A percentile compares a stretch with the other conserved stretches of the same genome.
phyloP scores from a whole-genome alignment of 805 yeast genomes.

The Barnettozyma botsteinii region DNA sequence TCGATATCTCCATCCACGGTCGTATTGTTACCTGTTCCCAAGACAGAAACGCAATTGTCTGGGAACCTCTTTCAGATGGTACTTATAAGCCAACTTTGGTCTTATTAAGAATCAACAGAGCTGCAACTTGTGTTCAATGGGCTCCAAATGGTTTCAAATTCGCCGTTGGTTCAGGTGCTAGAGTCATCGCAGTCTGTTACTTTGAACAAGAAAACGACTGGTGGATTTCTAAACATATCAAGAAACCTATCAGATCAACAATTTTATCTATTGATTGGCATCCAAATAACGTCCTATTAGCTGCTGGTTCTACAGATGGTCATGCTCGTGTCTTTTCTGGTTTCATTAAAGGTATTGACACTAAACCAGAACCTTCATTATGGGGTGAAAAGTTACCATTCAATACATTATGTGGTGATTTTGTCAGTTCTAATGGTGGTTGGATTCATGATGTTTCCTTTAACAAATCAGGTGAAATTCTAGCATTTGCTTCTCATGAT shows the following conservation, averaged over 20 bases:
- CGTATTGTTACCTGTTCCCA: slow-evolving; percentile 95
- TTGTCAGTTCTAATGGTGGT: slow-evolving; percentile 61
- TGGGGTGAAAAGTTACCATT: slow-evolving; percentile 98
- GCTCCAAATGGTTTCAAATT: slow-evolving; percentile 92
- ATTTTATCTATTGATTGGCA: slow-evolving; percentile 86
- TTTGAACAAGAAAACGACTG: slow-evolving; percentile 95
- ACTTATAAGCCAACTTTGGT: slow-evolving; percentile 85
- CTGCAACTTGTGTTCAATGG: slow-evolving; percentile 94
- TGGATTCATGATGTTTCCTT: slow-evolving; percentile 92
- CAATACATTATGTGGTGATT: slow-evolving; percentile 84
- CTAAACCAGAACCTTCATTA: slow-evolving; percentile 68
- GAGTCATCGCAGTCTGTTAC: slow-evolving; percentile 92
- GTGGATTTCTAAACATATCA: slow-evolving; percentile 99
- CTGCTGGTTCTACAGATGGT: slow-evolving; percentile 91
- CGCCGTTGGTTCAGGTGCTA: slow-evolving; percentile 95
- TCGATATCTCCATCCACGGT: slow-evolving; percentile 84
- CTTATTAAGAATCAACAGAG: slow-evolving; percentile 84
- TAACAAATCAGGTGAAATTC: slow-evolving; percentile 68
- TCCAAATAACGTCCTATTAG: slow-evolving; percentile 81
- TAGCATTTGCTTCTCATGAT: slow-evolving; percentile 85
- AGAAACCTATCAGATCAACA: slow-evolving; percentile 89
- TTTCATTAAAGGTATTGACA: slow-evolving; percentile 81
- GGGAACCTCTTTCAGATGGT: slow-evolving; percentile 69
- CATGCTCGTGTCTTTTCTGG: slow-evolving; percentile 87
- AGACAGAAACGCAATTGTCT: slow-evolving; percentile 95